A percentile compares a stretch with the other conserved stretches of the same genome.
phyloP scores from a whole-genome alignment of 2,329 filamentous ascomycete species.

The Nannizziopsis arthrosporioides region DNA sequence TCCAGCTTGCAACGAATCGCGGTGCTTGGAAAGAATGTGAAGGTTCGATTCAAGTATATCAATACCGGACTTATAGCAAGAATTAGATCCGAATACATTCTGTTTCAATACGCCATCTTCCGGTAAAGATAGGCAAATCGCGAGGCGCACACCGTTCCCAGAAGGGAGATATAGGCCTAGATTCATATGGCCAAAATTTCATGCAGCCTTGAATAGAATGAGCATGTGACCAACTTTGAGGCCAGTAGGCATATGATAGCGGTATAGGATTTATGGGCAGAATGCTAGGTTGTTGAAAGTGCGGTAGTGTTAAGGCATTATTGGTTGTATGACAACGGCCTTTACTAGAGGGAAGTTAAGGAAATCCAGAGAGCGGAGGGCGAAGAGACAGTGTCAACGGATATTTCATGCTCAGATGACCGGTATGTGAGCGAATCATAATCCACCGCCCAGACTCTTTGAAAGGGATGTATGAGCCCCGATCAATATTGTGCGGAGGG shows the following conservation, averaged over 20 bases:
- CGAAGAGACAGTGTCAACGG: not conserved
- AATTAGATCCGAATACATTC: no score
- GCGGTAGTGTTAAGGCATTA: not conserved
- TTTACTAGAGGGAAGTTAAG: not conserved
- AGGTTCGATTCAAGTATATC: no score
- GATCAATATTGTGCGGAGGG: no score
- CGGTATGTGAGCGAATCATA: no score
- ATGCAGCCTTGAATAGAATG: conserved; percentile 4
- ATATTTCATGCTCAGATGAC: not conserved
- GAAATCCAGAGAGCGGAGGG: not conserved
- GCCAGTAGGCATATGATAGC: not conserved
- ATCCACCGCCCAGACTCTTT: no score
- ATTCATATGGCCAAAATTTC: not conserved
- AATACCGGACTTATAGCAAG: no score
- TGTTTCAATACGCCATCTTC: no score
- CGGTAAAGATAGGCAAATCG: no score
- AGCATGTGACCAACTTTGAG: conserved; percentile 4
- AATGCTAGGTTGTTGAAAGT: not conserved
- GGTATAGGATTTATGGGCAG: not conserved
- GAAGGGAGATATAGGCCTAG: not conserved
- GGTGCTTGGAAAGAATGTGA: not conserved
- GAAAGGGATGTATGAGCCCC: no score
- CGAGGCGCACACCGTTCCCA: not conserved
- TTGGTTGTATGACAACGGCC: conserved; percentile 1
- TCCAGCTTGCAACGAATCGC: not conserved